Evolutionary conservation across 257 asterid species (phyloP).

Genomic region (Coffea eugenioides): DNA sequence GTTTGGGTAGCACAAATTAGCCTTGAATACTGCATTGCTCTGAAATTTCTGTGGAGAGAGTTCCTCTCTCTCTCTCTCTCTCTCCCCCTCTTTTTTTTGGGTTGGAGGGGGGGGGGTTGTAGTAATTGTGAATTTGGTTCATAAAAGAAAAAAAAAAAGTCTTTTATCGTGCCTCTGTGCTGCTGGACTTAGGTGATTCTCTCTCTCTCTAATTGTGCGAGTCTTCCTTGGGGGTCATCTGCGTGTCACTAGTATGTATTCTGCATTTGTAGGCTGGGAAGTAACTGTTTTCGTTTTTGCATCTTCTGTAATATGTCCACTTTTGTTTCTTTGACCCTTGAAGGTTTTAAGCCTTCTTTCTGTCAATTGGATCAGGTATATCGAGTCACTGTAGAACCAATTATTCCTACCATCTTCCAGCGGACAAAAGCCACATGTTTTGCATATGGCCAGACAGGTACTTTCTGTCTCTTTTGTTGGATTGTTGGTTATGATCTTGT

Average conservation of each 20-base stretch:
- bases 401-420: slow-evolving; percentile 89
- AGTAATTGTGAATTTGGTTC: not conserved
- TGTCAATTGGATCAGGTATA: slow-evolving; percentile 56
- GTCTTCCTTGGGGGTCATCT: not conserved
- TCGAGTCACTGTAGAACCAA: slow-evolving; percentile 90
- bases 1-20: not conserved
- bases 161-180: not conserved
- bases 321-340: not conserved
- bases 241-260: not conserved
- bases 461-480: slow-evolving; percentile 18
- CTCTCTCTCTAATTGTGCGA: not conserved
- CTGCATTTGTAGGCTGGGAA: not conserved
- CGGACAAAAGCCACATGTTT: slow-evolving; percentile 97
- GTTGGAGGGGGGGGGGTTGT: not conserved
- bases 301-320: not conserved
- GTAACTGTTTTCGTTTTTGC: not conserved
- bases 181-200: not conserved
- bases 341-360: slow-evolving; percentile 5
- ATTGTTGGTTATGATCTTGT: not conserved
- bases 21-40: not conserved
- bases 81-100: not conserved
- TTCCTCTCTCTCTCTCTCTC: too few species aligned
- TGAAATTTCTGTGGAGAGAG: not conserved
- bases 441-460: slow-evolving; percentile 99
- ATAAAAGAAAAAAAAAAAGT: not conserved